Conservation (phyloP, 257 asterid species). For the Solanum chaucha region DNA sequence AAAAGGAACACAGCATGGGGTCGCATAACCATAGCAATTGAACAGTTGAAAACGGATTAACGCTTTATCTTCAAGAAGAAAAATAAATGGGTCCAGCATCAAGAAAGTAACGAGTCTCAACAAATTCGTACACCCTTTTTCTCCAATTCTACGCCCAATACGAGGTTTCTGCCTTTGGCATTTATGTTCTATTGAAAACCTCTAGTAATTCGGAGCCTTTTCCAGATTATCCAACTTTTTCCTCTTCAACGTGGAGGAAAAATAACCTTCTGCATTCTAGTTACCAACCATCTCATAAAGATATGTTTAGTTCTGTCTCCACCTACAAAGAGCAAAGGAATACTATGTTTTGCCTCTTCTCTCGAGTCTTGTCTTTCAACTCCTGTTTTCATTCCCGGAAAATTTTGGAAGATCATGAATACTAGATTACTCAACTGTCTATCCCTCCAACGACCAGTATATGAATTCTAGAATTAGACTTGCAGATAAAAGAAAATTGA, state of each 20-base stretch:
- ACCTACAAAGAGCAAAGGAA: background rate
- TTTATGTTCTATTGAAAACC: background rate
- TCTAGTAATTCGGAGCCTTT: background rate
- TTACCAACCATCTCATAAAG: background rate
- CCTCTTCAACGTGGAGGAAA: background rate
- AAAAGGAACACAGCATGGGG: background rate
- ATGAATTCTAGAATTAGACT: background rate
- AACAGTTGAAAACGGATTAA: background rate
- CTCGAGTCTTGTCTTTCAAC: background rate
- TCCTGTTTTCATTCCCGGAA: background rate
- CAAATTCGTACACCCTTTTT: background rate
- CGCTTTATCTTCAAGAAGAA: background rate
- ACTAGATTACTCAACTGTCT: background rate
- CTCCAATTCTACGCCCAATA: background rate
- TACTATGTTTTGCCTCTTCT: background rate
- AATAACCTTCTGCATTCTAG: background rate
- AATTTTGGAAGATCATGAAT: background rate
- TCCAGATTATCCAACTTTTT: background rate
- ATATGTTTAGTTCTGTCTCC: background rate
- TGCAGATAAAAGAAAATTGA: background rate
- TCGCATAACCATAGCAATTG: background rate
- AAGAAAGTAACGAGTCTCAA: background rate
- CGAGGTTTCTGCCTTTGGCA: background rate
- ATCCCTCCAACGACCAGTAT: background rate
- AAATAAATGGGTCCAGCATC: background rate